Percentiles rank a stretch among this genome's conserved stretches.
phyloP scores from a whole-genome alignment of 2,329 filamentous ascomycete species.

The Dactylellina parvicollis region DNA sequence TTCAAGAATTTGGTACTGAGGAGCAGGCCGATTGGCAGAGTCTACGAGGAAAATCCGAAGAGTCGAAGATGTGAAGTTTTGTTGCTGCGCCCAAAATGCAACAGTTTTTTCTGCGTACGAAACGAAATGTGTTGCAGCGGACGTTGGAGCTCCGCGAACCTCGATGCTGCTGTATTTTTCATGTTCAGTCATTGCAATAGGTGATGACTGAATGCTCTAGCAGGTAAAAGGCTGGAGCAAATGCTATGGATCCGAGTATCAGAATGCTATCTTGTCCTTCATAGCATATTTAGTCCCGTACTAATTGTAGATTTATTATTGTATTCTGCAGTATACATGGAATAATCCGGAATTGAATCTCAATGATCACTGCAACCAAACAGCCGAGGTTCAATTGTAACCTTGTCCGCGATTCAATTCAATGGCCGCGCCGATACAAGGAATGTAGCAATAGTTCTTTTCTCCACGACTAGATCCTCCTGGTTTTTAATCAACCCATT shows the following conservation, averaged over 20 bases:
- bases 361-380: not conserved
- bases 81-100: conserved; percentile 51
- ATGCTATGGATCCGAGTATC: too few relatives aligned
- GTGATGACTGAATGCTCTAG: too few relatives aligned
- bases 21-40: not conserved
- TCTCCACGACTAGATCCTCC: not conserved
- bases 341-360: not conserved
- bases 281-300: too few relatives aligned
- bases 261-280: not conserved
- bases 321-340: too few relatives aligned
- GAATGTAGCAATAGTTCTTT: not conserved
- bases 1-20: not conserved
- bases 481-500: too few relatives aligned
- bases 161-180: not conserved
- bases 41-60: not conserved
- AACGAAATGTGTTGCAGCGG: not conserved
- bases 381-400: conserved; percentile 17
- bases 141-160: not conserved
- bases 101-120: conserved; percentile 15
- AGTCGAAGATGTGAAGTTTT: conserved; percentile 5
- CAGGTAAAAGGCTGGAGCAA: not conserved
- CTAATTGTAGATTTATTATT: too few relatives aligned
- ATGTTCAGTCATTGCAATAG: too few relatives aligned
- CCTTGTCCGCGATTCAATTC: not conserved
- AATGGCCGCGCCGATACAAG: too few relatives aligned